These are phyloP conservation scores for Fremontodendron californicum DNA, from an alignment of 345 rosid species.

Conservation along the genomic window DNA sequence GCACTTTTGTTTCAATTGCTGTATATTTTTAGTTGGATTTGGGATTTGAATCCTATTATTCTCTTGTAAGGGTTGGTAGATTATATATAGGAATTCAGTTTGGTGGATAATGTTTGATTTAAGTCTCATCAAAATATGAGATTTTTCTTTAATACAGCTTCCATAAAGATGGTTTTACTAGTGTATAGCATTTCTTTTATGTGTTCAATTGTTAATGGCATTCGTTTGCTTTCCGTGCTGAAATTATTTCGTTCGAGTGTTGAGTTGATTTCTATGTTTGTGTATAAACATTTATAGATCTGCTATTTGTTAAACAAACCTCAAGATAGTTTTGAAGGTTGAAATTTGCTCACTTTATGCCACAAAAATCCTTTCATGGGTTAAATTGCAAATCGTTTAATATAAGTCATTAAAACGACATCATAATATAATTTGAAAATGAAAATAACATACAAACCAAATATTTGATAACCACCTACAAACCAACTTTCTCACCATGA, in stretches of 20 bases:
- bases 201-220: neutral
- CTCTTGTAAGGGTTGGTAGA: neutral
- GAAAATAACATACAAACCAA: neutral
- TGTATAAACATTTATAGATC: neutral
- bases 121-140: neutral
- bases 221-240: neutral
- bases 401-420: neutral
- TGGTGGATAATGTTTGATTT: neutral
- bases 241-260: neutral
- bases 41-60: neutral
- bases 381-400: neutral
- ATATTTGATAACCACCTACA: neutral
- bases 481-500: neutral
- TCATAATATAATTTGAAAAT: neutral
- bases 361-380: neutral
- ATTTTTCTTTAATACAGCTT: neutral
- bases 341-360: neutral
- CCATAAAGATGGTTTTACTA: neutral
- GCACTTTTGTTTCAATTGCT: slow-evolving; percentile 1
- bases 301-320: neutral
- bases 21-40: neutral
- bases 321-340: neutral
- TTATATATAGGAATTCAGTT: neutral
- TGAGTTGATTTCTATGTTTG: neutral
- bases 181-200: neutral